These are phyloP conservation scores for Diaporthe velutina DNA, from an alignment of 2,329 filamentous ascomycete species.

Conservation along the genomic window DNA sequence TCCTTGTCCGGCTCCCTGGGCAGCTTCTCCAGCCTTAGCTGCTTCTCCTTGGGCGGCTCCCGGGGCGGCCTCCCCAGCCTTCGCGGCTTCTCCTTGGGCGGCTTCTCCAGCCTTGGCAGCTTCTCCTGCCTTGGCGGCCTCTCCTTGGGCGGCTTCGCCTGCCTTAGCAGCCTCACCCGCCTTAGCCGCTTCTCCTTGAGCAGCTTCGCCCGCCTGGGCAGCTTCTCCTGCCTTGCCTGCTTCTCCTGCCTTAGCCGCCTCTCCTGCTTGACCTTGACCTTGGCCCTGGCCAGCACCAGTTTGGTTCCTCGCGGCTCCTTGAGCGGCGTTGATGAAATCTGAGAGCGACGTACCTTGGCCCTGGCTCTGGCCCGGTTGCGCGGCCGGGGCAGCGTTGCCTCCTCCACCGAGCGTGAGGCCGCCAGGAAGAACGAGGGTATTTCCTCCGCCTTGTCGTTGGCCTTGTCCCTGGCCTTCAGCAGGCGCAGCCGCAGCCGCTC, in stretches of 20 bases:
- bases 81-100: background rate
- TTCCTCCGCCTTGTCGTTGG: background rate
- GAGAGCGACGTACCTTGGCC: constrained; percentile 21
- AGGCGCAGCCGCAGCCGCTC: constrained; percentile 10
- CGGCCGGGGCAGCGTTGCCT: constrained; percentile 16
- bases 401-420: constrained; percentile 31
- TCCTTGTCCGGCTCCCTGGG: background rate
- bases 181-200: too few species aligned
- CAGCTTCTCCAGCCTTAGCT: background rate
- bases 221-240: background rate
- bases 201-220: too few species aligned
- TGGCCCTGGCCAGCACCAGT: constrained; percentile 27
- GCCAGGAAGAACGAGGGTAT: constrained; percentile 3
- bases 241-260: background rate
- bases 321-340: constrained; percentile 27
- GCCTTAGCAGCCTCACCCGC: background rate
- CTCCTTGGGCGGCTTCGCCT: constrained; percentile 27
- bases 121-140: constrained; percentile 16
- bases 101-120: background rate
- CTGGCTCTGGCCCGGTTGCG: constrained; percentile 12
- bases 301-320: constrained; percentile 32
- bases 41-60: too few species aligned
- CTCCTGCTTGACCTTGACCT: background rate
- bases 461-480: constrained; percentile 6
- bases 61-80: background rate